Conservation (phyloP, 140 eudicot species). For the Ambrosia hybrid region DNA sequence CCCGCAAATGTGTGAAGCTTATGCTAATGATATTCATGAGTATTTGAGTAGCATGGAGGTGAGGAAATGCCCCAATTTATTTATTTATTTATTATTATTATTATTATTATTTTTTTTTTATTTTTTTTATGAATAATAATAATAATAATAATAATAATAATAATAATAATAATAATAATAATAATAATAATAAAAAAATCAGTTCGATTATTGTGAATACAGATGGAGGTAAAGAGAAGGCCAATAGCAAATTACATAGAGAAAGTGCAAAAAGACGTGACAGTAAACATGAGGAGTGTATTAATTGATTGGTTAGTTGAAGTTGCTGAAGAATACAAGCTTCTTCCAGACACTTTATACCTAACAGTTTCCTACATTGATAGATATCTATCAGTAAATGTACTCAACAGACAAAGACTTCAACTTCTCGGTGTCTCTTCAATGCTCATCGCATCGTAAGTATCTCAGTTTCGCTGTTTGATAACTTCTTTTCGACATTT, state of each 20-base stretch:
- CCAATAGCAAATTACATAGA: constrained; percentile 44
- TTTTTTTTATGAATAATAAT: no score
- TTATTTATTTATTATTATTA: no score
- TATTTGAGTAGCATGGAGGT: constrained; percentile 44
- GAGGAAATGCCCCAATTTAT: not conserved
- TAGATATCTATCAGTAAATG: constrained; percentile 38
- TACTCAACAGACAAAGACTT: constrained; percentile 42
- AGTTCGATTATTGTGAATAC: constrained; percentile 1
- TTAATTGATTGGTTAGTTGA: constrained; percentile 60
- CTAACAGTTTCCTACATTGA: constrained; percentile 51
- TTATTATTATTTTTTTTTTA: no score
- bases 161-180: no score
- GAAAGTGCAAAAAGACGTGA: constrained; percentile 52
- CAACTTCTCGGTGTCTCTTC: constrained; percentile 63
- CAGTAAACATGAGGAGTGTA: constrained; percentile 47
- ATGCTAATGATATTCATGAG: constrained; percentile 31
- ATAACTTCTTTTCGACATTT: not conserved
- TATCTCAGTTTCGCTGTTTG: not conserved
- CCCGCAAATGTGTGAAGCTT: constrained; percentile 40
- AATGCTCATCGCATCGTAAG: constrained; percentile 63
- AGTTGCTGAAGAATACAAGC: constrained; percentile 56
- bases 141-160: no score
- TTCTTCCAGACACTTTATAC: constrained; percentile 49
- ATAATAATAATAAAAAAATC: no score
- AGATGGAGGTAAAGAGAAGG: constrained; percentile 49